A percentile compares a stretch with the other conserved stretches of the same genome.
Conservation (phyloP, 106 monocot genomes). For the Alisma plantagoaquatica region DNA sequence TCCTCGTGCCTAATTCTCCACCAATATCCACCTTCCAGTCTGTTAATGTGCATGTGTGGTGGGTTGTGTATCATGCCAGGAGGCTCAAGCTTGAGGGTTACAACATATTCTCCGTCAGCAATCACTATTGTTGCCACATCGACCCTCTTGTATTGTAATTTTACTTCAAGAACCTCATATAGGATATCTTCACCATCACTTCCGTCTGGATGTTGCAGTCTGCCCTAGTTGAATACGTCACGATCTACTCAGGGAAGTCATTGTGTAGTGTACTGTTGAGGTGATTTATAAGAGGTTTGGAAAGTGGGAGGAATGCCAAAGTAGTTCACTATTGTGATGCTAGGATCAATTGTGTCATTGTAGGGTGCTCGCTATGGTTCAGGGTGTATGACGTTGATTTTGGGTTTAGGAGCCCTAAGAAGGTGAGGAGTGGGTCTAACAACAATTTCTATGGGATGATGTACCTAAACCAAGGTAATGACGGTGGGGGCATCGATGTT, state of each 20-base stretch:
- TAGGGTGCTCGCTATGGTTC: constrained; percentile 91
- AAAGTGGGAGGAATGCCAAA: constrained; percentile 84
- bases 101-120: constrained; percentile 82
- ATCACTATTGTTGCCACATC: constrained; percentile 60
- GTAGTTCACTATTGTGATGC: constrained; percentile 88
- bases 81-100: constrained; percentile 38
- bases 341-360: constrained; percentile 64
- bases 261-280: constrained; percentile 44
- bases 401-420: constrained; percentile 76
- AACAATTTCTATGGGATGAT: constrained; percentile 99
- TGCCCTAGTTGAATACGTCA: constrained; percentile 29
- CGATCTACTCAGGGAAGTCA: constrained; percentile 49
- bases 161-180: constrained; percentile 87
- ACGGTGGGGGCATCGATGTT: constrained; percentile 66
- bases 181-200: constrained; percentile 68
- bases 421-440: constrained; percentile 80
- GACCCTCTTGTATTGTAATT: constrained; percentile 46
- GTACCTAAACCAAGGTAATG: constrained; percentile 71
- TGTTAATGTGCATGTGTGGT: constrained; percentile 78
- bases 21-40: constrained; percentile 86
- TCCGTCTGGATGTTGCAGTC: constrained; percentile 43
- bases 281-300: constrained; percentile 46
- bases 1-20: constrained; percentile 26
- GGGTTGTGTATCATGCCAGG: constrained; percentile 60
- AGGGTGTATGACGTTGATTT: constrained; percentile 91